Base-by-base conservation (phyloP, 306 rosid genomes). In the Trifolium dubium region DNA sequence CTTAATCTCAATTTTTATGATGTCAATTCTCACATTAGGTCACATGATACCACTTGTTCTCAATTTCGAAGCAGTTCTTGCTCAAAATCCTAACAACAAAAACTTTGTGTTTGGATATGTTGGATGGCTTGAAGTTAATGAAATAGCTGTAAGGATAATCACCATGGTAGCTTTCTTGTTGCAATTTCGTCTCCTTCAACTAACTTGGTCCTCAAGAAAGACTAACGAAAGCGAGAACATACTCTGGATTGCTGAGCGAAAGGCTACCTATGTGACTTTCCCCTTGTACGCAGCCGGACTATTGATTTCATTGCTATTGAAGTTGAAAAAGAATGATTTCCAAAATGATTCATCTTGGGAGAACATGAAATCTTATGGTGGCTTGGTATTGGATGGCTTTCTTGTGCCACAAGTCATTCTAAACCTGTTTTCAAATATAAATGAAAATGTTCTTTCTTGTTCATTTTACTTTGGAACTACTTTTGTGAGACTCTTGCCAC, bases 351-450 rank as follows among this genome's bases (percentile, higher is more conserved):
- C 79, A 64, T 62, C 82, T 51, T 77, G 86, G 86, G 81, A 77
- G 66, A 73, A 63, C 75, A 68, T 76, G 5, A 85, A 81, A 64
- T 79, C 85, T 41, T 86, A 75, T n/a, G 79, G 77, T 39, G 87
- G 83, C 34, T 78, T 85, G 75, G 79, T 89, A 4, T 64, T 80
- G 72, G 91, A 86, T 55, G 80, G 87, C 3, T 89, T 89, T 80
- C 85, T 89, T 61, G 69, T 91, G 67, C 95, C 97, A 50, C 92
- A 89, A 63, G 83, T 87, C 10, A 58, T 85, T 23, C 74, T 86
- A 23, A 89, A 87, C 82, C 2, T 85, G 76, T 77, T 79, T 32
- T 65, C 63, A 65, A 88, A 77, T 19, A 67, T 76, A 65, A 74
- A 41, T 40, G 83, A 78, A 29, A 75, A 68, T 8, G 80, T 77